Conservation (phyloP, 2,329 filamentous ascomycete species). For the Neonectria hederae region DNA sequence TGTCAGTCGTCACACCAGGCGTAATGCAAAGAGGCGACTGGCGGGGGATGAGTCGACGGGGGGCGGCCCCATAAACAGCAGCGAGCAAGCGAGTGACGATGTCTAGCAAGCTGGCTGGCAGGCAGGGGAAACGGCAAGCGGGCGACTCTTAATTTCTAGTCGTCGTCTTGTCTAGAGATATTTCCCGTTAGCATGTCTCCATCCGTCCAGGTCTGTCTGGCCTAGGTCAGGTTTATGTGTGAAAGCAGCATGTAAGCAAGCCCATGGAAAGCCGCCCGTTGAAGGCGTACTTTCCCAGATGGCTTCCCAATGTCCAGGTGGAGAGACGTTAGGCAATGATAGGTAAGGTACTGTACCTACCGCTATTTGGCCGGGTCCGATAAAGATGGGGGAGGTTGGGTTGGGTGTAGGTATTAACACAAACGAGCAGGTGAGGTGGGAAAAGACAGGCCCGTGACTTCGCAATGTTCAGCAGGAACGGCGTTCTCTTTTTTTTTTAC, state of each 20-base stretch:
- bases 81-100: conserved; percentile 28
- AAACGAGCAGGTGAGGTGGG: neutral
- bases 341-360: conserved; percentile 23
- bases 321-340: conserved; percentile 25
- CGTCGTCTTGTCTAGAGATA: conserved; percentile 17
- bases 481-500: conserved; percentile 6
- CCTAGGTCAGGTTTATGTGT: conserved; percentile 9
- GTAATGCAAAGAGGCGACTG: conserved; percentile 33
- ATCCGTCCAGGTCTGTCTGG: conserved; percentile 1
- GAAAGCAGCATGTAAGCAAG: conserved; percentile 2
- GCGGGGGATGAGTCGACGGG: conserved; percentile 31
- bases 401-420: conserved; percentile 2
- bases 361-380: conserved; percentile 18
- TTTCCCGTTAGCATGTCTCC: conserved; percentile 8
- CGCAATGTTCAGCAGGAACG: conserved; percentile 7
- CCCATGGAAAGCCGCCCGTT: conserved; percentile 14
- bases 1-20: conserved; percentile 39
- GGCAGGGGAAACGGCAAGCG: conserved; percentile 23
- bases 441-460: neutral
- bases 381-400: conserved; percentile 10
- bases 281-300: neutral
- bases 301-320: conserved; percentile 12
- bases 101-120: conserved; percentile 11
- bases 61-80: conserved; percentile 33
- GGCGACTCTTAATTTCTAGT: conserved; percentile 18